Conservation (phyloP, 164 flowering plant genomes). For the Stephania japonica region DNA sequence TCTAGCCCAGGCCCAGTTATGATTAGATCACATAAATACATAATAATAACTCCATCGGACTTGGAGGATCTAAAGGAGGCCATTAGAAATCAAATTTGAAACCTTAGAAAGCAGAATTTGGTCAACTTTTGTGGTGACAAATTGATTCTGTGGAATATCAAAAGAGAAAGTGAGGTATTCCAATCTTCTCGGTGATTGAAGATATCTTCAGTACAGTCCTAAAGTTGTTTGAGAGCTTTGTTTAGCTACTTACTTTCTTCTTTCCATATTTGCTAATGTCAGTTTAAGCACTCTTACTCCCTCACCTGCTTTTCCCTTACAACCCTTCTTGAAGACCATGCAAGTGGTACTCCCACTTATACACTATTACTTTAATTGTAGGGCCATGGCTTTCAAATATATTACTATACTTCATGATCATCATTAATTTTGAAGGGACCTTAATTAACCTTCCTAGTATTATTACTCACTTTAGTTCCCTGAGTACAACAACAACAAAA, state of each 20-base stretch:
- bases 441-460: neutral
- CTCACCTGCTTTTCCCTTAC: neutral
- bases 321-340: neutral
- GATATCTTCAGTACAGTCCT: slow-evolving; percentile 23
- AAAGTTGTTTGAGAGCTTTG: slow-evolving; percentile 17
- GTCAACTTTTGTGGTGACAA: slow-evolving; percentile 27
- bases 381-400: neutral
- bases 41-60: neutral
- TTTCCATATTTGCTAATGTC: slow-evolving; percentile 5
- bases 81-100: neutral
- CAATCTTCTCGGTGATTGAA: slow-evolving; percentile 29
- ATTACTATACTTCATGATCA: neutral
- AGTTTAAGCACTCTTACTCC: neutral
- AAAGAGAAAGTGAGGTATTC: slow-evolving; percentile 35
- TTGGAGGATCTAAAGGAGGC: neutral
- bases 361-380: neutral
- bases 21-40: too few relatives aligned
- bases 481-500: too few relatives aligned
- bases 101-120: slow-evolving; percentile 16
- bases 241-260: slow-evolving; percentile 1
- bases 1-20: too few relatives aligned
- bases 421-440: neutral
- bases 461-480: neutral
- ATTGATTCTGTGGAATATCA: slow-evolving; percentile 31
- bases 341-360: neutral